phyloP scores from a whole-genome alignment of 257 asterid species.

The Verbena officinalis region DNA sequence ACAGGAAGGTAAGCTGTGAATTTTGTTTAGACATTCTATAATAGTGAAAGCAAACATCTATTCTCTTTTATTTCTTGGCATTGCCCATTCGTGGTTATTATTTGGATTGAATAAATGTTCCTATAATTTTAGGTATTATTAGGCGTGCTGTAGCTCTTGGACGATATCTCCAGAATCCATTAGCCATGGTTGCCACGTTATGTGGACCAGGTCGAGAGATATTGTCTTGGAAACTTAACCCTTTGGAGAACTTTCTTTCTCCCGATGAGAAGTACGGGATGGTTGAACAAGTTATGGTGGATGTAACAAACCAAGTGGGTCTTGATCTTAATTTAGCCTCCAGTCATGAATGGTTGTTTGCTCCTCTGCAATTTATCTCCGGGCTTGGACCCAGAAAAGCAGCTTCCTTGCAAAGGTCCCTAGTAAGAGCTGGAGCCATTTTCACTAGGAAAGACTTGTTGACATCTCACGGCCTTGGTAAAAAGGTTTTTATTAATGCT shows the following conservation, averaged over 20 bases:
- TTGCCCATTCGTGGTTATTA: slow-evolving; percentile 19
- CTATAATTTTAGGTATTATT: slow-evolving; percentile 63
- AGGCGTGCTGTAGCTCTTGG: slow-evolving; percentile 97
- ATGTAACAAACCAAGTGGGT: slow-evolving; percentile 91
- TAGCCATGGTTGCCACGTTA: slow-evolving; percentile 85
- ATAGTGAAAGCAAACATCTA: slow-evolving; percentile 9
- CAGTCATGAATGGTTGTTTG: slow-evolving; percentile 89
- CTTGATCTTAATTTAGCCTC: slow-evolving; percentile 73
- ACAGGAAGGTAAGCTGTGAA: slow-evolving; percentile 66
- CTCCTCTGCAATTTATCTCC: slow-evolving; percentile 88
- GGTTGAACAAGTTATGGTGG: slow-evolving; percentile 95
- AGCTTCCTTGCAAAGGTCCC: slow-evolving; percentile 80
- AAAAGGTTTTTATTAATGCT: slow-evolving; percentile 89
- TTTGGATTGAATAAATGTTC: not conserved
- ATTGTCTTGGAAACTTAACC: slow-evolving; percentile 89
- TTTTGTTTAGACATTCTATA: slow-evolving; percentile 13
- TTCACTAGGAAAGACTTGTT: slow-evolving; percentile 85
- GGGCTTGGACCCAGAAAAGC: slow-evolving; percentile 99
- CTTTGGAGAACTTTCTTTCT: slow-evolving; percentile 82
- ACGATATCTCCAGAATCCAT: slow-evolving; percentile 88
- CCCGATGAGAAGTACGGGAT: slow-evolving; percentile 93
- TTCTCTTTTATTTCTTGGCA: slow-evolving; percentile 35
- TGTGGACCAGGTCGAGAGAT: slow-evolving; percentile 97
- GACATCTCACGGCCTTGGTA: slow-evolving; percentile 81
- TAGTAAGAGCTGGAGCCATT: slow-evolving; percentile 85